These are phyloP conservation scores for Letharia columbiana DNA, from an alignment of 495 filamentous ascomycete genomes.

Conservation along the genomic window DNA sequence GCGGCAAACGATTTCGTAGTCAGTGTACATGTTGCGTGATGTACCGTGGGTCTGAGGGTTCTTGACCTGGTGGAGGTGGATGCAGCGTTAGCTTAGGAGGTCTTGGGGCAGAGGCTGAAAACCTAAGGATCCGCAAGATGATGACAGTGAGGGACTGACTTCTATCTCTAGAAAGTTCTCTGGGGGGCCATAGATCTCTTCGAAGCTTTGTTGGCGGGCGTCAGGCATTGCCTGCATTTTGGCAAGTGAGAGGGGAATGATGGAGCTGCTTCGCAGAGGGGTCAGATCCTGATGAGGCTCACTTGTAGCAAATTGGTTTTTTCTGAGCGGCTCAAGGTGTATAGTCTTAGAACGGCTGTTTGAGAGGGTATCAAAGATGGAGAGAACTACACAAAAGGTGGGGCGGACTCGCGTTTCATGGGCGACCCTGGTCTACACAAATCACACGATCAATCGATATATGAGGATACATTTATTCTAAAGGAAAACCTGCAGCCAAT, in stretches of 20 bases:
- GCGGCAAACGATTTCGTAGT: conserved; percentile 92
- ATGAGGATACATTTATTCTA: not conserved
- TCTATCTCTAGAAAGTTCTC: conserved; percentile 99
- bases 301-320: not conserved
- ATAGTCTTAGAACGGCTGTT: not conserved
- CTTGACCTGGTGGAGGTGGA: conserved; percentile 56
- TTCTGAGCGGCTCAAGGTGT: not conserved
- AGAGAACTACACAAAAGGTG: not conserved
- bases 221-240: conserved; percentile 77
- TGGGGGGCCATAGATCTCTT: conserved; percentile 97
- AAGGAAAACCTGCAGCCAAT: not conserved
- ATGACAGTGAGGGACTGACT: conserved; percentile 41
- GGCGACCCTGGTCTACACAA: not conserved
- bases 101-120: conserved; percentile 1
- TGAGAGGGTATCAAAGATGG: not conserved
- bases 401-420: not conserved
- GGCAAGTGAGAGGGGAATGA: conserved; percentile 2
- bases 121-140: not conserved
- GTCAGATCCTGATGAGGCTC: not conserved
- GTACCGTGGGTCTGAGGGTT: conserved; percentile 94
- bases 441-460: not conserved
- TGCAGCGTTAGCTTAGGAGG: conserved; percentile 12
- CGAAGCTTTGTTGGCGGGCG: conserved; percentile 84
- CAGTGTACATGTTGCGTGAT: conserved; percentile 93
- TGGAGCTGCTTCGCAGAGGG: not conserved